Conservation (phyloP, 345 rosid species). For the Capsella bursapastoris region DNA sequence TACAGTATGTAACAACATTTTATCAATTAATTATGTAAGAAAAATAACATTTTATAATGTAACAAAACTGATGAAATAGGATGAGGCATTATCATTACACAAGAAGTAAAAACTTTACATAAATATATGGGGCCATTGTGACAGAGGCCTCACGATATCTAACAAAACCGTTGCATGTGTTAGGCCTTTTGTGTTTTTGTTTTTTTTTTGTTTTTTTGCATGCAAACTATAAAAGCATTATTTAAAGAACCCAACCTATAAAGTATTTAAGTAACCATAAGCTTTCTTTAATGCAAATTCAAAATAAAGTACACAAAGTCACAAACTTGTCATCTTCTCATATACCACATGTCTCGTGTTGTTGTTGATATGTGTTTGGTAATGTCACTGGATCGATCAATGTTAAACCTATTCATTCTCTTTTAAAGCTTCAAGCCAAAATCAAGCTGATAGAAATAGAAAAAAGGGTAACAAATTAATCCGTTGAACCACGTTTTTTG, state of each 20-base stretch:
- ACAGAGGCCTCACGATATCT: conserved; percentile 35
- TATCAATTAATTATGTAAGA: too few species aligned
- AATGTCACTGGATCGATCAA: conserved; percentile 11
- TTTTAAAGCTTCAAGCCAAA: not conserved
- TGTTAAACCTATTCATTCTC: conserved; percentile 6
- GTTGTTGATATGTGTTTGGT: conserved; percentile 23
- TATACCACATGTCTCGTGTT: conserved; percentile 1
- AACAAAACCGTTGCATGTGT: conserved; percentile 39
- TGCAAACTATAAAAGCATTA: conserved; percentile 2
- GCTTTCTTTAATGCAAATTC: conserved; percentile 4
- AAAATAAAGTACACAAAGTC: conserved; percentile 1
- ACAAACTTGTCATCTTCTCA: not conserved
- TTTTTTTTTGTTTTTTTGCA: not conserved
- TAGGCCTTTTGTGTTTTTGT: conserved; percentile 2
- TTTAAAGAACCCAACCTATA: conserved; percentile 12
- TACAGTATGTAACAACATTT: too few species aligned
- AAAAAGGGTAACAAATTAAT: not conserved
- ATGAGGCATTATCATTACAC: not conserved
- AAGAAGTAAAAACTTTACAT: conserved; percentile 19
- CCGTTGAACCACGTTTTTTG: not conserved
- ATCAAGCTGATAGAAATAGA: not conserved
- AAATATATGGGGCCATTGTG: conserved; percentile 17
- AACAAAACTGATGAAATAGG: not conserved
- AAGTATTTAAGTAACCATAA: not conserved
- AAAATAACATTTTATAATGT: too few species aligned